Evolutionary conservation across 2,329 filamentous ascomycete species (phyloP).

Genomic region (Aspergillus eucalypticola): DNA sequence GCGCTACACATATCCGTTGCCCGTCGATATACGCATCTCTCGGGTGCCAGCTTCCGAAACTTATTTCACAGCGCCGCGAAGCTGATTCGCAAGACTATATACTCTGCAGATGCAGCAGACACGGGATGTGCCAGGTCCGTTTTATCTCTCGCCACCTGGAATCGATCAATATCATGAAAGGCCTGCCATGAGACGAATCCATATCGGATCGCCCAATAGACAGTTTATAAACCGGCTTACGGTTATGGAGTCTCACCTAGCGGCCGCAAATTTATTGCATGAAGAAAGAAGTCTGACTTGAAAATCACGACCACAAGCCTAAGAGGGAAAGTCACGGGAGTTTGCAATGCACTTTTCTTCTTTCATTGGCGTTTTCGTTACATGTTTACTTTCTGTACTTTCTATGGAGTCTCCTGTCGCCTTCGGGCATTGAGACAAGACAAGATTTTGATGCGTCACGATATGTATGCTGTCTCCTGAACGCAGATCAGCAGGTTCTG

Average conservation of each 20-base stretch:
- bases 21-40: constrained; percentile 16
- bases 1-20: constrained; percentile 5
- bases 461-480: constrained; percentile 14
- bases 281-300: not conserved
- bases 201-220: not conserved
- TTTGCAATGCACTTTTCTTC: constrained; percentile 3
- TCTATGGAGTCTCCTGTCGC: not conserved
- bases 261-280: not conserved
- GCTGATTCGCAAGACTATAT: constrained; percentile 8
- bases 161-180: constrained; percentile 3
- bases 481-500: constrained; percentile 7
- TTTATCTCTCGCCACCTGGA: constrained; percentile 2
- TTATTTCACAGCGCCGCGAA: constrained; percentile 14
- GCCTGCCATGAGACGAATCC: constrained; percentile 9
- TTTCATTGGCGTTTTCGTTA: constrained; percentile 1
- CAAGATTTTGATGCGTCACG: constrained; percentile 19
- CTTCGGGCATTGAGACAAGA: constrained; percentile 7
- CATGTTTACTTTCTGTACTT: not conserved
- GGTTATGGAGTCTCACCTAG: not conserved
- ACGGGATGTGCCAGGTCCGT: constrained; percentile 13
- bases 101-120: constrained; percentile 10
- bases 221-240: not conserved
- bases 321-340: not conserved
- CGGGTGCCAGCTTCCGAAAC: constrained; percentile 13
- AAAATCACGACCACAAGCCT: constrained; percentile 4